Base-by-base conservation (phyloP, 768 basidiomycete species). In the Mycena leptocephala region DNA sequence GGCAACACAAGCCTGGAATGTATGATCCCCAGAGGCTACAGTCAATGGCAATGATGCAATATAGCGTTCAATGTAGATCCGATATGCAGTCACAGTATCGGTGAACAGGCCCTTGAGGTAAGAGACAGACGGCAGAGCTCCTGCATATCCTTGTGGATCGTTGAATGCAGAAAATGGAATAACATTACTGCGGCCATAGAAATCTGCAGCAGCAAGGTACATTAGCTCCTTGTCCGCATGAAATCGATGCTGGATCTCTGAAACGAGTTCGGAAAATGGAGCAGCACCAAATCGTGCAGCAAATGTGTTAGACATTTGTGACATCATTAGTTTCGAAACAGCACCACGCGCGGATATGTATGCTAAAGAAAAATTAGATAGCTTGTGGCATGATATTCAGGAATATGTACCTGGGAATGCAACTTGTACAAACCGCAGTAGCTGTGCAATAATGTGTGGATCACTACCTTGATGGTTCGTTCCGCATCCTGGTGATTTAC, bases 361-460 rank as follows among this genome's bases (percentile, higher is more conserved):
- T 8, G 51, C 51, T 53, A n/a, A n/a, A 24, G n/a, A 5, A 53
- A 46, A 46, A 46, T 20, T 7, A 46, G 9, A 46, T 2, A 51
- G 26, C 35, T 37, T 6, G 7, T 37, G 7, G 7, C 7, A 13
- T 37, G 35, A 37, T 37, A 13, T 37, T 6, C 35, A 37, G 6
- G 35, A 55, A 2, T 9, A 61, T 2, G 3, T 63, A 63, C 62
- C 62, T 16, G 62, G 62, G 11, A 63, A 63, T 0, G 70, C 75
- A 2, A 28, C 70, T 37, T 76, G 75, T 9, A 73, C 55, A 53
- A 32, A 48, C 3, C 59, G 56, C 39, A 75, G 77, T 7, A 76
- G 65, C 48, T 76, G 77, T 3, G 39, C 30, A 28, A 78, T 51
- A 10, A 78, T 78, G 24, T 65, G 62, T 0, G 77, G 77, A 35